phyloP scores from a whole-genome alignment of 129 eudicot genomes.

The Helichrysum umbraculigerum region DNA sequence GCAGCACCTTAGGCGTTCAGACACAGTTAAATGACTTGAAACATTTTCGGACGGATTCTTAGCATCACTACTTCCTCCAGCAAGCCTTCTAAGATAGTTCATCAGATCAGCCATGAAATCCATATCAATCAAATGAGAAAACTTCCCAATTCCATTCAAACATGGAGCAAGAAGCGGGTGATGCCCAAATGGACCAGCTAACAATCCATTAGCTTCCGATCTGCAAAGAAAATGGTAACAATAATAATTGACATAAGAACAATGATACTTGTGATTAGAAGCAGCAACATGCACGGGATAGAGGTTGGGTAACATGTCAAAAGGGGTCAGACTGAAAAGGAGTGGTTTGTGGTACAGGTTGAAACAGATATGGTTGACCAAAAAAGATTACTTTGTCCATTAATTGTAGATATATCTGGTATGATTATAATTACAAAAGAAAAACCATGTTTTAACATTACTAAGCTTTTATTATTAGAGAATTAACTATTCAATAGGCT shows the following conservation, averaged over 20 bases:
- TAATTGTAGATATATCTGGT: background rate
- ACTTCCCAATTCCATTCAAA: conserved; percentile 82
- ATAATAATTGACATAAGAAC: background rate
- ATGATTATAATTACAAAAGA: background rate
- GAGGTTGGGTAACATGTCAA: too few species aligned
- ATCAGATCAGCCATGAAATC: conserved; percentile 91
- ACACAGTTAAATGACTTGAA: conserved; percentile 55
- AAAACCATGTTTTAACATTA: background rate
- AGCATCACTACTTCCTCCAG: conserved; percentile 44
- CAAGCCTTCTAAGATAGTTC: conserved; percentile 81
- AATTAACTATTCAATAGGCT: background rate
- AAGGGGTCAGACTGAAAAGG: too few species aligned
- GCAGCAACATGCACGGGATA: too few species aligned
- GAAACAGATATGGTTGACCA: background rate
- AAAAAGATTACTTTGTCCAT: background rate
- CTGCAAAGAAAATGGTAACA: conserved; percentile 32
- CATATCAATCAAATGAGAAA: conserved; percentile 80
- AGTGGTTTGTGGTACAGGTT: too few species aligned
- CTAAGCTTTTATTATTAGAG: background rate
- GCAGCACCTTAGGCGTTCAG: conserved; percentile 91
- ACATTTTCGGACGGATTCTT: conserved; percentile 37
- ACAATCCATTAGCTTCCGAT: conserved; percentile 26
- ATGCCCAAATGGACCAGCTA: conserved; percentile 45
- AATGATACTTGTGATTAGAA: background rate
- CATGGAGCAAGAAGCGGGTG: conserved; percentile 84